Percentiles rank a stretch among this genome's conserved stretches.
phyloP scores from a whole-genome alignment of 2,329 filamentous ascomycete species.

The Ilyonectria sp. region DNA sequence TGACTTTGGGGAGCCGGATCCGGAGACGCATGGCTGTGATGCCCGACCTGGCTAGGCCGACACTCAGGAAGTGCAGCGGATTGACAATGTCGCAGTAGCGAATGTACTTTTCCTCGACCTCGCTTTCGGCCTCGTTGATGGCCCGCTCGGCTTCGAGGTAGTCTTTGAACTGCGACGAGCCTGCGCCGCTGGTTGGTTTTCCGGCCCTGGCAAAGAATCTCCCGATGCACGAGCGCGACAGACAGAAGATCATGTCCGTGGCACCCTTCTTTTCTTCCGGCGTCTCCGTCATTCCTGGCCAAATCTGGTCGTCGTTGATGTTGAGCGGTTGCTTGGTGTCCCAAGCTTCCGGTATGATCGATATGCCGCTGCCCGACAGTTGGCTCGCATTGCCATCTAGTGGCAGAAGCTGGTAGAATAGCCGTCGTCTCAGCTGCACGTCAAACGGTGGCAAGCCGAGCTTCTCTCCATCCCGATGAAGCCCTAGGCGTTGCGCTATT shows the following conservation, averaged over 20 bases:
- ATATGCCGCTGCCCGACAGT: slow-evolving; percentile 46
- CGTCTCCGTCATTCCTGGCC: slow-evolving; percentile 52
- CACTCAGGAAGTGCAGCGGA: slow-evolving; percentile 54
- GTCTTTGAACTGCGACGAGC: slow-evolving; percentile 25
- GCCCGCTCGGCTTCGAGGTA: slow-evolving; percentile 51
- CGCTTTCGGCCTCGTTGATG: slow-evolving; percentile 57
- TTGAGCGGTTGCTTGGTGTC: slow-evolving; percentile 55
- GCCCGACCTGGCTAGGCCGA: slow-evolving; percentile 46
- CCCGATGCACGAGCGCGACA: slow-evolving; percentile 37
- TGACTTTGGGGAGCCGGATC: slow-evolving; percentile 38
- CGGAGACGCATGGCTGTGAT: slow-evolving; percentile 47
- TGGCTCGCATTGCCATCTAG: slow-evolving; percentile 51
- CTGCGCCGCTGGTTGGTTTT: slow-evolving; percentile 19
- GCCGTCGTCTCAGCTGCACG: slow-evolving; percentile 67
- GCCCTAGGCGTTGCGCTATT: slow-evolving; percentile 67
- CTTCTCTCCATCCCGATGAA: slow-evolving; percentile 63
- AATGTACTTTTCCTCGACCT: slow-evolving; percentile 59
- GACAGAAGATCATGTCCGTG: slow-evolving; percentile 56
- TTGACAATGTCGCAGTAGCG: slow-evolving; percentile 60
- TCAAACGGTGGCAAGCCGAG: slow-evolving; percentile 59
- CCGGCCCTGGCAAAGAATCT: slow-evolving; percentile 9
- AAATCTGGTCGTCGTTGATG: slow-evolving; percentile 57
- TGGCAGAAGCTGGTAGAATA: slow-evolving; percentile 68
- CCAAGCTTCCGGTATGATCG: slow-evolving; percentile 40
- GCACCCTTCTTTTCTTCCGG: slow-evolving; percentile 48